Evolutionary conservation across 2,329 filamentous ascomycete genomes (phyloP).

Genomic region (Verticillium dahliae): DNA sequence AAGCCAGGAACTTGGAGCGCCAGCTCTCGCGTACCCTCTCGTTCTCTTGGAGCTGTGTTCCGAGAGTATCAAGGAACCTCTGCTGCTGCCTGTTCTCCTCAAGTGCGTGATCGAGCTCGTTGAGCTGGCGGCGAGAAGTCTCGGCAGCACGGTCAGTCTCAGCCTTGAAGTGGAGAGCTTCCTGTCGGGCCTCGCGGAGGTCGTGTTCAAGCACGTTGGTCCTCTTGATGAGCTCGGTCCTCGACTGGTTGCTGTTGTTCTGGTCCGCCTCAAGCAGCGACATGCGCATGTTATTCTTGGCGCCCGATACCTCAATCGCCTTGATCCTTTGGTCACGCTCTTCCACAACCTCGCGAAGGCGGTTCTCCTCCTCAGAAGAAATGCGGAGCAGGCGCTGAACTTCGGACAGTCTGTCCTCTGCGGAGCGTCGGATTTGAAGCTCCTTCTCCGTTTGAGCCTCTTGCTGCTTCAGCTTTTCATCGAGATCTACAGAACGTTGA

Average conservation of each 20-base stretch:
- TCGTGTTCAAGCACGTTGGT: slow-evolving; percentile 48
- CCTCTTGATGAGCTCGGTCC: slow-evolving; percentile 49
- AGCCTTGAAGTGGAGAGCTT: slow-evolving; percentile 53
- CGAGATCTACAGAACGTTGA: slow-evolving; percentile 60
- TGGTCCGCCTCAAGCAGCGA: slow-evolving; percentile 65
- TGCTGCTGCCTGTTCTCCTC: slow-evolving; percentile 68
- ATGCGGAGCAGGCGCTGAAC: slow-evolving; percentile 63
- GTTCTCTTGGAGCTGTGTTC: slow-evolving; percentile 77
- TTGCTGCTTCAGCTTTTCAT: slow-evolving; percentile 58
- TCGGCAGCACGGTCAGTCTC: slow-evolving; percentile 56
- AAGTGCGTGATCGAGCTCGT: slow-evolving; percentile 39
- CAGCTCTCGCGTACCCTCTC: slow-evolving; percentile 77
- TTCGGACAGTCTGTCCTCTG: slow-evolving; percentile 67
- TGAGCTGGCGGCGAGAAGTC: slow-evolving; percentile 38
- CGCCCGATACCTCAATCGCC: slow-evolving; percentile 47
- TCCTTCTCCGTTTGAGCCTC: slow-evolving; percentile 61
- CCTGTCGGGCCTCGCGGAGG: slow-evolving; percentile 47
- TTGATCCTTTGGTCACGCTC: slow-evolving; percentile 64
- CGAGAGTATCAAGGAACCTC: slow-evolving; percentile 65
- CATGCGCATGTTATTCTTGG: slow-evolving; percentile 53
- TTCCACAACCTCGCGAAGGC: slow-evolving; percentile 59
- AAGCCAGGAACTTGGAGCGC: slow-evolving; percentile 73
- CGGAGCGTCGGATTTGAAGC: slow-evolving; percentile 53
- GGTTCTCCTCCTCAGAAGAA: slow-evolving; percentile 65
- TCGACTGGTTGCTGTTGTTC: slow-evolving; percentile 44